These are phyloP conservation scores for Akebia trifoliata DNA, from an alignment of 164 flowering plant genomes.

Conservation along the genomic window DNA sequence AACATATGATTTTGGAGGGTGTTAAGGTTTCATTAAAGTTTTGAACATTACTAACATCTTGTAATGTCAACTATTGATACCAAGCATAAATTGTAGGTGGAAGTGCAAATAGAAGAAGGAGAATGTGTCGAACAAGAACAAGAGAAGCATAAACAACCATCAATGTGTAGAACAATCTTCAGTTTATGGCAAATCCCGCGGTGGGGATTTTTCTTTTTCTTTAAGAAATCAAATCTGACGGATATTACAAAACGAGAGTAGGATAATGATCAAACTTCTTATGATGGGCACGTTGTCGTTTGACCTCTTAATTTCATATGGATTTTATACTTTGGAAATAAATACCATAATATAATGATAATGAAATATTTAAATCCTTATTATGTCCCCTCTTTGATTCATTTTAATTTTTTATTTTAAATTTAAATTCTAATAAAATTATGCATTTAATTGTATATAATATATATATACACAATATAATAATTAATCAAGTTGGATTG, in stretches of 20 bases:
- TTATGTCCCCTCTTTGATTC: no score
- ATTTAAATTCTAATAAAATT: no score
- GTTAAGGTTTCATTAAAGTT: background rate
- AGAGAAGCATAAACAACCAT: slow-evolving; percentile 13
- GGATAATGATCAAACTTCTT: background rate
- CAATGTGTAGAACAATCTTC: slow-evolving; percentile 19
- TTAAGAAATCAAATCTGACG: slow-evolving; percentile 2
- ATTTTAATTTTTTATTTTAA: no score
- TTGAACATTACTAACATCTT: background rate
- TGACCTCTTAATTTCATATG: background rate
- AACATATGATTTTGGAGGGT: background rate
- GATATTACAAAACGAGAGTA: slow-evolving; percentile 18
- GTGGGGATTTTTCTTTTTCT: slow-evolving; percentile 20
- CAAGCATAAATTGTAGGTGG: slow-evolving; percentile 26
- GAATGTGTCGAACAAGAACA: slow-evolving; percentile 3
- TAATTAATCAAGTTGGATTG: no score
- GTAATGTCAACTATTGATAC: background rate
- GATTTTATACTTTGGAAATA: background rate
- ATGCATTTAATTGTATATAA: no score
- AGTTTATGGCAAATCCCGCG: slow-evolving; percentile 28
- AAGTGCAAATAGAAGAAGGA: slow-evolving; percentile 14
- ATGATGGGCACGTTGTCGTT: background rate
- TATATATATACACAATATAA: no score
- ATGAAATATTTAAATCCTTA: no score
- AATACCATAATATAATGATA: no score